Conservation (phyloP, 495 filamentous ascomycete species). For the Pseudevernia furfuracea region DNA sequence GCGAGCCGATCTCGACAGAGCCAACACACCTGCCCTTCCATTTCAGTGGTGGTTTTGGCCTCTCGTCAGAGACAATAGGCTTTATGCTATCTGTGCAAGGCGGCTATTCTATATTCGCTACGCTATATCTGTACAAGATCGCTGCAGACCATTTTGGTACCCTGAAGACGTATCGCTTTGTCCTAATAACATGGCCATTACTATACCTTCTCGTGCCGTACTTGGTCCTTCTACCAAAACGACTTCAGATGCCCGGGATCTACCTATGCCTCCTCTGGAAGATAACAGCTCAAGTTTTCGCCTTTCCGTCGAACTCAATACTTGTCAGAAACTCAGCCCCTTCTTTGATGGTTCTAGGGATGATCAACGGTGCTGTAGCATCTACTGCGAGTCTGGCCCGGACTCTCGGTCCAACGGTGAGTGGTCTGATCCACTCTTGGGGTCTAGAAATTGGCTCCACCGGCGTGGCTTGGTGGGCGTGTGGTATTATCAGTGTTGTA, state of each 20-base stretch:
- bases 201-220: constrained; percentile 86
- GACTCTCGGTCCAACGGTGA: constrained; percentile 80
- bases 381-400: constrained; percentile 81
- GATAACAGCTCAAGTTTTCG: constrained; percentile 74
- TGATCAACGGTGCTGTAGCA: constrained; percentile 87
- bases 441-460: constrained; percentile 74
- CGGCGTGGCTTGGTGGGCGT: constrained; percentile 88
- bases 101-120: constrained; percentile 77
- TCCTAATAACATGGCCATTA: constrained; percentile 74
- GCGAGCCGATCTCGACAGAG: constrained; percentile 53
- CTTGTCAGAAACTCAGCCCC: constrained; percentile 79
- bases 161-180: constrained; percentile 69
- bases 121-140: constrained; percentile 73
- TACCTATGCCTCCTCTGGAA: constrained; percentile 76
- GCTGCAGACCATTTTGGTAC: constrained; percentile 64
- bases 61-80: constrained; percentile 75
- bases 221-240: constrained; percentile 69
- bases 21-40: constrained; percentile 66
- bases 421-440: constrained; percentile 72
- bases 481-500: constrained; percentile 62
- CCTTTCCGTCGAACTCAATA: constrained; percentile 80
- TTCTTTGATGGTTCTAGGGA: constrained; percentile 69
- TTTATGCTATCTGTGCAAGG: constrained; percentile 83
- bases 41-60: constrained; percentile 79
- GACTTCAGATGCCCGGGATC: constrained; percentile 61